Evolutionary conservation across 163 green algal species (phyloP).

Genomic region (Picocystis sp.): DNA sequence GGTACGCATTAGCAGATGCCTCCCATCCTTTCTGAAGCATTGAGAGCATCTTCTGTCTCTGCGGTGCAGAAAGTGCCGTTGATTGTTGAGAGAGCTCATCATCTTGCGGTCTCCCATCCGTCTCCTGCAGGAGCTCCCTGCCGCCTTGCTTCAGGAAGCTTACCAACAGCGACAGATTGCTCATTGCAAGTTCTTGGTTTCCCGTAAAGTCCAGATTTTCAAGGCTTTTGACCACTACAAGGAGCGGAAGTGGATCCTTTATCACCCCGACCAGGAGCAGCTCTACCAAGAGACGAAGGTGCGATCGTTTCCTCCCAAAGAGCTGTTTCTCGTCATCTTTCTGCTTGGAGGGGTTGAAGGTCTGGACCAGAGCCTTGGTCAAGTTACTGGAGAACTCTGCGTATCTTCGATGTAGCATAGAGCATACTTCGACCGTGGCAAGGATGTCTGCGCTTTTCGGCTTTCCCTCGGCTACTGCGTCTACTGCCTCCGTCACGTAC

Average conservation of each 20-base stretch:
- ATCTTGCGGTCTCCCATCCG: neutral
- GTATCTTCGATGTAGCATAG: slow-evolving; percentile 65
- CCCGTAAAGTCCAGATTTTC: slow-evolving; percentile 15
- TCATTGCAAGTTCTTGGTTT: slow-evolving; percentile 26
- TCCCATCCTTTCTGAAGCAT: no score
- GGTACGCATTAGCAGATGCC: no score
- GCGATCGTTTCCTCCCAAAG: slow-evolving; percentile 21
- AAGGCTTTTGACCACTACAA: slow-evolving; percentile 30
- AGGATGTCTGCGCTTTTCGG: slow-evolving; percentile 55
- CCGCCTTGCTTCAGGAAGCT: slow-evolving; percentile 34
- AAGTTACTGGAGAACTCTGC: slow-evolving; percentile 46
- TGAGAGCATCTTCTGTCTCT: no score
- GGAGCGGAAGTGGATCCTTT: slow-evolving; percentile 17
- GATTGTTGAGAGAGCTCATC: neutral
- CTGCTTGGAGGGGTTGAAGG: slow-evolving; percentile 2
- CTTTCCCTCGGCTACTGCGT: slow-evolving; percentile 57
- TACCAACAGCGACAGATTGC: slow-evolving; percentile 34
- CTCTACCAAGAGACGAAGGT: slow-evolving; percentile 57
- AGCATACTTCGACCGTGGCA: slow-evolving; percentile 40
- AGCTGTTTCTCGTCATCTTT: slow-evolving; percentile 1
- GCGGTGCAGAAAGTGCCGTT: no score
- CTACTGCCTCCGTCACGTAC: slow-evolving; percentile 78
- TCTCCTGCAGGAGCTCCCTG: slow-evolving; percentile 33
- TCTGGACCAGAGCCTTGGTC: slow-evolving; percentile 20
- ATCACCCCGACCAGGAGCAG: slow-evolving; percentile 40